Evolutionary conservation across 345 rosid genomes (phyloP).

Genomic region (Sisymbrium altissimum): DNA sequence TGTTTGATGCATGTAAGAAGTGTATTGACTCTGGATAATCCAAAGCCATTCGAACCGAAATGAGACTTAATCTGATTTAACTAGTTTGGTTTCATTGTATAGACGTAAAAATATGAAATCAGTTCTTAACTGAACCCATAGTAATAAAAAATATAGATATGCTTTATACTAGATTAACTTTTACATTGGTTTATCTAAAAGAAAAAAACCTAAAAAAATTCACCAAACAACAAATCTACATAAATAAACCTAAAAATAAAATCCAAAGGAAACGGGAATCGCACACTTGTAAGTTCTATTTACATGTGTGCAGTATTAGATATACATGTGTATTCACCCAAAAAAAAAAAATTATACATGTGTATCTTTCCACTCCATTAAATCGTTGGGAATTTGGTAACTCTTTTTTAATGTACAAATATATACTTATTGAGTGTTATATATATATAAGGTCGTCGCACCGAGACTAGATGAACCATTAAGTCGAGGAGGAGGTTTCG

Average conservation of each 20-base stretch:
- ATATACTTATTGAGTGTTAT: neutral
- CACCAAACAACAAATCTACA: no score
- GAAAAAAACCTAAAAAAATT: no score
- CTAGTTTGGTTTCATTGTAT: neutral
- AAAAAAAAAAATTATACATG: no score
- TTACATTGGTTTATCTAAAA: no score
- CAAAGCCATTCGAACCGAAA: neutral
- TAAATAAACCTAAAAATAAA: no score
- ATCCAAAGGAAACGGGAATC: neutral
- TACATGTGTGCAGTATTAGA: neutral
- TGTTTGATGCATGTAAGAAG: neutral
- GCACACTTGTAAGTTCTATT: neutral
- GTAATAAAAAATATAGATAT: no score
- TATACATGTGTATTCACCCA: neutral
- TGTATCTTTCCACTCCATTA: neutral
- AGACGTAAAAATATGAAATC: no score
- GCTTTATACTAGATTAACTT: no score
- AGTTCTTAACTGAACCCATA: no score
- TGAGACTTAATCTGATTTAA: neutral
- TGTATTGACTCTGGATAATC: neutral
- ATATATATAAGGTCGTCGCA: conserved; percentile 14
- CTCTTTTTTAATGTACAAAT: neutral
- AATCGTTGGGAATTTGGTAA: neutral
- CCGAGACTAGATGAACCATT: conserved; percentile 18
- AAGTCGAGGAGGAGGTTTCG: conserved; percentile 20